Percentiles rank a stretch among this genome's conserved stretches.
phyloP scores from a whole-genome alignment of 73 alveolate species.

The Blepharisma stoltei region DNA sequence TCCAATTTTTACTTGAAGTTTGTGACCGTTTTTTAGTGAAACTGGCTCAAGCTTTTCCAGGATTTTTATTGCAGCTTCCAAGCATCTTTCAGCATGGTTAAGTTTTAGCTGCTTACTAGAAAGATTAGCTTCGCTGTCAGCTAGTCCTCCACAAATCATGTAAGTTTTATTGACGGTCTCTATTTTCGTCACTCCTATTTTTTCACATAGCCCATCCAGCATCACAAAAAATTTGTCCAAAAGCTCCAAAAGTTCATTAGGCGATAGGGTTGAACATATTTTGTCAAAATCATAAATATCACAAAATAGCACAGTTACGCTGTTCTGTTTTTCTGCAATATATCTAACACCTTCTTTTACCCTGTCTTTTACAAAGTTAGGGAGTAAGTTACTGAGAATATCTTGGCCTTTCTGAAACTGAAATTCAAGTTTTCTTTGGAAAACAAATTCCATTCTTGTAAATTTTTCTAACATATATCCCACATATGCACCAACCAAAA shows the following conservation, averaged over 20 bases:
- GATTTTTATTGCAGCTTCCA: conserved; percentile 38
- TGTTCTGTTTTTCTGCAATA: conserved; percentile 50
- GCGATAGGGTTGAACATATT: conserved; percentile 23
- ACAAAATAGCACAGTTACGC: conserved; percentile 54
- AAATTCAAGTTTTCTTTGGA: conserved; percentile 2
- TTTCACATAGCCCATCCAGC: conserved; percentile 43
- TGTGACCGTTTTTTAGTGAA: conserved; percentile 40
- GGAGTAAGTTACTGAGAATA: conserved; percentile 42
- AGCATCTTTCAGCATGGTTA: conserved; percentile 10
- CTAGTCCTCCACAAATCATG: conserved; percentile 89
- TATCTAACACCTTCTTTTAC: conserved; percentile 39
- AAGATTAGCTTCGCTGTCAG: conserved; percentile 46
- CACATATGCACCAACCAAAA: neutral
- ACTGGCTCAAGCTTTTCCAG: conserved; percentile 36
- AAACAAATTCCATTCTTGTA: neutral
- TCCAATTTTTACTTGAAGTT: conserved; percentile 48
- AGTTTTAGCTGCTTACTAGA: neutral
- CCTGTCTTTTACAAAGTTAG: conserved; percentile 42
- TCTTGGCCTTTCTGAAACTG: conserved; percentile 24
- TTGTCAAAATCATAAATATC: conserved; percentile 56
- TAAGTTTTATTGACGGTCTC: conserved; percentile 89
- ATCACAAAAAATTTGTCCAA: conserved; percentile 39
- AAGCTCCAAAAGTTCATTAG: conserved; percentile 38
- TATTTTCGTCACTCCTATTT: conserved; percentile 50
- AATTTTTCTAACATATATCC: conserved; percentile 14